Percentiles rank a stretch among this genome's conserved stretches.
These are phyloP conservation scores for Cronartium quercuum DNA, from an alignment of 1,284 basidiomycete species.

Conservation along the genomic window DNA sequence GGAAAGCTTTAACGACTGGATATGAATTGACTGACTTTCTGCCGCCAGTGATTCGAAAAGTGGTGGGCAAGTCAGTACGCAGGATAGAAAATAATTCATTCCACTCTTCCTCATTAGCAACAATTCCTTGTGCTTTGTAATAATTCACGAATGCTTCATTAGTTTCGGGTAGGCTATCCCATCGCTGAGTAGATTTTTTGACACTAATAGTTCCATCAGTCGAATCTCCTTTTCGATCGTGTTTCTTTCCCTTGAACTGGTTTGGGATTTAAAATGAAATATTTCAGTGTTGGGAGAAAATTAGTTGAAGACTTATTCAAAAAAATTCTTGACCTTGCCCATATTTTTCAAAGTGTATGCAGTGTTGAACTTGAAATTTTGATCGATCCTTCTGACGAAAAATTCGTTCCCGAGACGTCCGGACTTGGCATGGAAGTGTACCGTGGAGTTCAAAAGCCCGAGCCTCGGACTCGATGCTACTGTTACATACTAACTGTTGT, in stretches of 20 bases:
- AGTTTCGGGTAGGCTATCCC: conserved; percentile 24
- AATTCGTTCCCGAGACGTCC: too few species aligned
- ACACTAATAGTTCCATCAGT: conserved; percentile 9
- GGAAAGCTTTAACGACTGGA: background rate
- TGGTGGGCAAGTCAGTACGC: conserved; percentile 64
- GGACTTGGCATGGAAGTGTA: too few species aligned
- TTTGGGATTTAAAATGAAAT: background rate
- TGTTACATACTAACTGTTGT: too few species aligned
- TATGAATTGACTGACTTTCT: conserved; percentile 60
- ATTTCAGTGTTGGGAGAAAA: background rate
- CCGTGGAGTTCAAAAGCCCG: too few species aligned
- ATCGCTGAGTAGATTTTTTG: conserved; percentile 32
- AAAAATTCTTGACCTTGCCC: too few species aligned
- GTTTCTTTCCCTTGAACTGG: background rate
- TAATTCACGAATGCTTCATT: conserved; percentile 33
- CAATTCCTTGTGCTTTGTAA: conserved; percentile 33
- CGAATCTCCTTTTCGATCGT: background rate
- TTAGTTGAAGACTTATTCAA: too few species aligned
- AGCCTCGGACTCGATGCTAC: too few species aligned
- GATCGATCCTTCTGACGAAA: too few species aligned
- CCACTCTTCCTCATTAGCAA: conserved; percentile 30
- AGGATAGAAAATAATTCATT: conserved; percentile 26
- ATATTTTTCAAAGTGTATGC: too few species aligned
- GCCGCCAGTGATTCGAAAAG: conserved; percentile 85
- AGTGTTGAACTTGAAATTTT: too few species aligned